Base-by-base conservation (phyloP, 108 stramenopile genomes). In the Pseudonitzschia pungens region DNA sequence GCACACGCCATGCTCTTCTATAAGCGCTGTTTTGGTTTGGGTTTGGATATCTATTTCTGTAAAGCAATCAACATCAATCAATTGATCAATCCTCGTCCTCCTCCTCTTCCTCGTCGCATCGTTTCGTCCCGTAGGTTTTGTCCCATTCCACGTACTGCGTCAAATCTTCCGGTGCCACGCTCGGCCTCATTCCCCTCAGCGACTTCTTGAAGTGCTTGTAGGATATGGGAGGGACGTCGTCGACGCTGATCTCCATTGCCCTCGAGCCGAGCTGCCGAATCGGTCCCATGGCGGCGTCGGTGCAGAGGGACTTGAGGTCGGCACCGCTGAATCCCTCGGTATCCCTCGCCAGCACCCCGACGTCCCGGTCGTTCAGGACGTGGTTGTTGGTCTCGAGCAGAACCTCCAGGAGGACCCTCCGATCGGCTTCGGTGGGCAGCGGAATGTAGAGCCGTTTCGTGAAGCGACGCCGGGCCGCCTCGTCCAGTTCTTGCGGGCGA, bases 401-500 rank as follows among this genome's bases (percentile, higher is more conserved):
- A 20, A 80, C 87, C 21, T 75, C 65, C 22, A 99, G 22, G 32
- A 99, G 87, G 27, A 72, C 69, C 51, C 78, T 76, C 10, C 99
- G 83, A 58, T 91, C 97, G 2, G 40, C 66, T 43, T 82, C 77
- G 8, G 88, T 87, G 11, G 99, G 99, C 27, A 99, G 82, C 9
- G 98, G 97, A 65, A 99, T 96, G 79, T 99, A 99, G 52, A 99
- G 69, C 40, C 87, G 84, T 69, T 92, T 93, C 36, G 89, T 87
- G 72, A 91, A 96, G 26, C 98, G 88, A 57, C 98, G 75, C n/a
- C 99, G 86, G 0, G 98, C 99, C 0, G 99, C 99, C 77, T 99
- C 98, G 76, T 99, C 98, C 51, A 99, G 82, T 80, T 99, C 99
- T 59, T 97, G 94, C 5, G 99, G 99, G 29, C 94, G 77, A 74